Evolutionary conservation across 306 rosid species (phyloP).

Genomic region (Erythrophleum fordii): DNA sequence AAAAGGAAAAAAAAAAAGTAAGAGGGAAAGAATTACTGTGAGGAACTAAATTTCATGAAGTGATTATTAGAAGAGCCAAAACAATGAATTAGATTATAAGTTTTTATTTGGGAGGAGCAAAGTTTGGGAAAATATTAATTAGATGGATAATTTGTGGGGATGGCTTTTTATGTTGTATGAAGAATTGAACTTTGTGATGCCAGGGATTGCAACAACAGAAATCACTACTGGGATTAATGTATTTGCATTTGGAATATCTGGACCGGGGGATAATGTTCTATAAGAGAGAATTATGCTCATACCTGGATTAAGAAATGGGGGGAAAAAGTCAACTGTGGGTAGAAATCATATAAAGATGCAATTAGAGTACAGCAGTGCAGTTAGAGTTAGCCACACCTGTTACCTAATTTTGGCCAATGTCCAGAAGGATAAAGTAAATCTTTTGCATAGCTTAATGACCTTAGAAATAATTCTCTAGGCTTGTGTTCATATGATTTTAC

Average conservation of each 20-base stretch:
- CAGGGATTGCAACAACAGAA: neutral
- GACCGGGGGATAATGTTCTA: neutral
- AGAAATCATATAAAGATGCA: neutral
- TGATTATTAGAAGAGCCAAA: neutral
- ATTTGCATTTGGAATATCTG: neutral
- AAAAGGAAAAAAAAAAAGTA: neutral
- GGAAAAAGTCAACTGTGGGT: too few species aligned
- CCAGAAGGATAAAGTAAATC: neutral
- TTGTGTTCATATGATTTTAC: neutral
- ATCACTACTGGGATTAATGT: neutral
- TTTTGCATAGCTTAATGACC: too few species aligned
- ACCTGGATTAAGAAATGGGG: neutral
- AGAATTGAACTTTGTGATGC: neutral
- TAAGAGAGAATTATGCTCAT: neutral
- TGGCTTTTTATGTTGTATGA: neutral
- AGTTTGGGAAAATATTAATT: neutral
- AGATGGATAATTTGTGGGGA: neutral
- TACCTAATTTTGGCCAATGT: neutral
- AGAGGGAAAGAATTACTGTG: neutral
- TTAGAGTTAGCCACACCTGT: neutral
- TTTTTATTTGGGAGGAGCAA: neutral
- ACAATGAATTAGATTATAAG: neutral
- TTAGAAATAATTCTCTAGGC: neutral
- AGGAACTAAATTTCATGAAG: neutral
- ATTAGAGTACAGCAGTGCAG: neutral